Base-by-base conservation (phyloP, 2,329 filamentous ascomycete genomes). In the Cladosporium phlei region DNA sequence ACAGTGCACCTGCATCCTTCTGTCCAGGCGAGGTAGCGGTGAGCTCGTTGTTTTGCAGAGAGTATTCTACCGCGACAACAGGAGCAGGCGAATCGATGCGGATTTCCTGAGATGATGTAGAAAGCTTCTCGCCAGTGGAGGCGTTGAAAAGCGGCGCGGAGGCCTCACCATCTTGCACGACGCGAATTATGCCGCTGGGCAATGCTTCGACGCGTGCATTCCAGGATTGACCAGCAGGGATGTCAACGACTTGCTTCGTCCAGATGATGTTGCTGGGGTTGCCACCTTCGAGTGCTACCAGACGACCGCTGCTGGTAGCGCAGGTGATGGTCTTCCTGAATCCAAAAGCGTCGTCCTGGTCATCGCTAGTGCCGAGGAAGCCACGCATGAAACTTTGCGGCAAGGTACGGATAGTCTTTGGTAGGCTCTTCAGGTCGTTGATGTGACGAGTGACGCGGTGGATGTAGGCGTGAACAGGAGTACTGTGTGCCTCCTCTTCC, bases 301-400 rank as follows among this genome's bases (percentile, higher is more conserved):
- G 69, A 54, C 86, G 83, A 11, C 90, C 90, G 47, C 82, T 83
- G 46, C 80, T 76, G 2, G 90, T 95, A 5, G 85, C 89, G 40
- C 95, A 72, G 48, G 96, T 74, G 5, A 90, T 78, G 24, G 91
- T 71, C 67, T 95, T 95, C 65, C 87, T 84, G 67, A 96, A 91
- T 4, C 91, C 91, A 64, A 97, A 97, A 29, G 76, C 80, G 58
- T 93, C 86, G 12, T 81, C 76, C 14, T 72, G 69, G 19, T 64
- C 61, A 6, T 54, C 57, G 21, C 53, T 61, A 4, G 57, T 61
- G 33, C 69, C 69, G 17, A 68, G 52, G 19, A 74, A 60, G 27
- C 63, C 70, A 37, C 77, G 77, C 2, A 89, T 59, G 11, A 96
- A 68, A 19, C 82, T 80, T 33, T 74, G 69, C 4, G 88, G 88